phyloP scores from a whole-genome alignment of 2,329 filamentous ascomycete genomes.

The Balansia obtecta region DNA sequence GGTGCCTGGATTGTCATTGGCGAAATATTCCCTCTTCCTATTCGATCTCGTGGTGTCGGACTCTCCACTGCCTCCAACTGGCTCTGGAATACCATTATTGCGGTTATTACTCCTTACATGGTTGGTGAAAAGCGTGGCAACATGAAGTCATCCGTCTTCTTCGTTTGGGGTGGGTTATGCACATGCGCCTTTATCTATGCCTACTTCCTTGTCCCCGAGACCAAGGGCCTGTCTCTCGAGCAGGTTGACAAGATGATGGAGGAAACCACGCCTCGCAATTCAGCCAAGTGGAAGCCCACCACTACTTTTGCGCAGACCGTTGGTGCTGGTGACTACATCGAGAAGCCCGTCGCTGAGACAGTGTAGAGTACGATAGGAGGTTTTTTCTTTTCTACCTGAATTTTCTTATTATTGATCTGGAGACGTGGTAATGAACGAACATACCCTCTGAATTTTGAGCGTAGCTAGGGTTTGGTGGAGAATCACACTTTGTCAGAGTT shows the following conservation, averaged over 20 bases:
- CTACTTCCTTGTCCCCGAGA: slow-evolving; percentile 64
- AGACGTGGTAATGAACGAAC: background rate
- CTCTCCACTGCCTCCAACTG: slow-evolving; percentile 84
- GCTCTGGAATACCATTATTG: slow-evolving; percentile 71
- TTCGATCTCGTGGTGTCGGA: slow-evolving; percentile 76
- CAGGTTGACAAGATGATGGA: slow-evolving; percentile 83
- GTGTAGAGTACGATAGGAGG: background rate
- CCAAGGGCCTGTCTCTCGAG: slow-evolving; percentile 65
- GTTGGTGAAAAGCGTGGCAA: slow-evolving; percentile 49
- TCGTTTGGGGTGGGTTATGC: slow-evolving; percentile 62
- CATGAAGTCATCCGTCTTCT: slow-evolving; percentile 59
- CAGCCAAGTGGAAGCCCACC: slow-evolving; percentile 62
- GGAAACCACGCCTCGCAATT: slow-evolving; percentile 67
- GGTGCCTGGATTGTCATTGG: slow-evolving; percentile 73
- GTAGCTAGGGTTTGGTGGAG: background rate
- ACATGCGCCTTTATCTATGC: slow-evolving; percentile 46
- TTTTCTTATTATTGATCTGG: background rate
- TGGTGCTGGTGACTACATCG: slow-evolving; percentile 18
- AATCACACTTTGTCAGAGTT: background rate
- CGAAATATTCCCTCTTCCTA: slow-evolving; percentile 82
- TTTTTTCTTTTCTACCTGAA: background rate
- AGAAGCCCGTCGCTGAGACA: slow-evolving; percentile 14
- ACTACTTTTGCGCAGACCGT: slow-evolving; percentile 49
- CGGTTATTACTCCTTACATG: slow-evolving; percentile 64
- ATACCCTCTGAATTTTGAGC: background rate